Evolutionary conservation across 305 asterid species (phyloP), one percentile per base, ranked within the genome.

Genomic region (Fraxinus greggii): DNA sequence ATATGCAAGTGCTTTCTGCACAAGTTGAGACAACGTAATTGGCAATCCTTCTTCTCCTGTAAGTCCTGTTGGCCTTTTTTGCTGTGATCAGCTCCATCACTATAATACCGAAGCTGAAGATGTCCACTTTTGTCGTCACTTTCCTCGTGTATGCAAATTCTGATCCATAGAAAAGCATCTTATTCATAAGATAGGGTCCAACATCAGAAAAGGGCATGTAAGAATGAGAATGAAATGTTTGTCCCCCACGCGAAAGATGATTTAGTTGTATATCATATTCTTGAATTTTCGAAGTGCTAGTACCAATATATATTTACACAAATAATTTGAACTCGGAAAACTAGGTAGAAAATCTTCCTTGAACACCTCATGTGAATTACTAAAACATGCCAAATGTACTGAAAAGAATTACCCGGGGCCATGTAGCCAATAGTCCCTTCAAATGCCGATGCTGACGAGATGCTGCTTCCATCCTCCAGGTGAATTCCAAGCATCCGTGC

Each of bases 381-480:
- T 59, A 59, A 59, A 59, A 59, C 12, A 81, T 7, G 31, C 32
- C 15, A 75, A 42, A 42, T 42, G 40, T 19, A 17, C 36, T 26
- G 23, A 42, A 33, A 80, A 54, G 1, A 32, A 2, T 87, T 86
- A 92, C 98, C 98, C 86, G 98, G 97, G 59, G 98, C 98, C 78
- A 92, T 85, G 93, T 95, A 95, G 77, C 98, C 98, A 72, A 95
- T 95, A 13, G 97, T 95, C 82, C 98, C 98, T 90, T 92, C 88
- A 80, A 95, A 92, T 5, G 92, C 89, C 10, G 94, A 89, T 24
- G 92, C 78, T 23, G 93, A 86, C 0, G 94, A 89, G 5, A 77
- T 17, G 79, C 88, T 80, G 67, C 81, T 79, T 65, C 87, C 92
- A 19, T 81, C 88, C 45, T 92, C 94, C 4, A 80, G 80, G 86